Conservation (phyloP, 305 asterid genomes). For the Caryopteris hybrid region DNA sequence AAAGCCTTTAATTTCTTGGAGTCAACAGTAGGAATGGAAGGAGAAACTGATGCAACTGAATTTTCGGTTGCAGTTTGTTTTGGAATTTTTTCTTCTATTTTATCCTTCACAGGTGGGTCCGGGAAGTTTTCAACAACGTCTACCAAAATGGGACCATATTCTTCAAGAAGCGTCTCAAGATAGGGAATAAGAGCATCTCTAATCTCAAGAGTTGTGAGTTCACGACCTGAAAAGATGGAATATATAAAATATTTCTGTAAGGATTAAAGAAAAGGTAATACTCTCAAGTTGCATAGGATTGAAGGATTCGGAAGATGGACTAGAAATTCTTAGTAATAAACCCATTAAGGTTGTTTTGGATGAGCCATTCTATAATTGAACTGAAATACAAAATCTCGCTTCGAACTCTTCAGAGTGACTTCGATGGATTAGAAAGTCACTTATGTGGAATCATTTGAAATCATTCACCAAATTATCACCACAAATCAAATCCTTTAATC, state of each 20-base stretch:
- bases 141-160: constrained; percentile 56
- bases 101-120: constrained; percentile 54
- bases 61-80: constrained; percentile 34
- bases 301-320: not conserved
- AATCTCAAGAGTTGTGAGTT: constrained; percentile 90
- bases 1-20: constrained; percentile 65
- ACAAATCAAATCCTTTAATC: not conserved
- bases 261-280: not conserved
- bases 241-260: not conserved
- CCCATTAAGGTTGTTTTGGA: not conserved
- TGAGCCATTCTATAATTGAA: no score
- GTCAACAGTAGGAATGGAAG: constrained; percentile 36
- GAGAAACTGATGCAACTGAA: constrained; percentile 36
- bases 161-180: constrained; percentile 71
- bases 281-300: not conserved
- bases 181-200: constrained; percentile 85
- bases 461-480: not conserved
- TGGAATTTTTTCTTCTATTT: constrained; percentile 34
- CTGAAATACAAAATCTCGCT: not conserved
- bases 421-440: not conserved
- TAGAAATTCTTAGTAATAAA: no score
- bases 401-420: no score
- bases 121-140: constrained; percentile 76
- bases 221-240: constrained; percentile 57
- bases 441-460: not conserved